These are phyloP conservation scores for Wickerhamomyces queroliae DNA, from an alignment of 805 yeast species.

Conservation along the genomic window DNA sequence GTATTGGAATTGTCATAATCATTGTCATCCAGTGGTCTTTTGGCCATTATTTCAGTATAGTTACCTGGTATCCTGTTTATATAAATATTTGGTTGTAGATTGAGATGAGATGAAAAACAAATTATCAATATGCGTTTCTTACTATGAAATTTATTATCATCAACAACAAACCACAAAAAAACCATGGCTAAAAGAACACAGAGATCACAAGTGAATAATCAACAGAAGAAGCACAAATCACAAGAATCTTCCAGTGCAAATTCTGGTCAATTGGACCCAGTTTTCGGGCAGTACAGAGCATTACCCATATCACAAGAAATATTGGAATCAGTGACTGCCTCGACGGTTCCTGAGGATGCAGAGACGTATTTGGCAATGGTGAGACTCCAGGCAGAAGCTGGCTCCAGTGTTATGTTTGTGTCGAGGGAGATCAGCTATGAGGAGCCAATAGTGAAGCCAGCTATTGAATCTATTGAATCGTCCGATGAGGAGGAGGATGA, in stretches of 20 bases:
- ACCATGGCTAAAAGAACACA: neutral
- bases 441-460: slow-evolving; percentile 5
- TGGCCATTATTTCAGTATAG: neutral
- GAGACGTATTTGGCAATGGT: slow-evolving; percentile 22
- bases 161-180: neutral
- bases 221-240: neutral
- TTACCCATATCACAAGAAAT: slow-evolving; percentile 16
- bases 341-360: slow-evolving; percentile 18
- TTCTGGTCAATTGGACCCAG: slow-evolving; percentile 13
- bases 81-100: too few species aligned
- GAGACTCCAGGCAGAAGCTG: slow-evolving; percentile 8
- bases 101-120: neutral
- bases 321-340: slow-evolving; percentile 8
- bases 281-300: slow-evolving; percentile 19
- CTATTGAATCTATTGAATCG: slow-evolving; percentile 2
- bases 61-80: neutral
- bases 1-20: neutral
- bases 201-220: too few species aligned
- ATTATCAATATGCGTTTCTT: neutral
- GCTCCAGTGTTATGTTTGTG: slow-evolving; percentile 10
- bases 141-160: neutral
- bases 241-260: slow-evolving; percentile 1
- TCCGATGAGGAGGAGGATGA: slow-evolving; percentile 2
- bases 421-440: slow-evolving; percentile 3
- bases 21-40: neutral